Evolutionary conservation across 1,284 basidiomycete species (phyloP), one percentile per base, ranked within the genome.

Genomic region (Microbotryum intermedium): DNA sequence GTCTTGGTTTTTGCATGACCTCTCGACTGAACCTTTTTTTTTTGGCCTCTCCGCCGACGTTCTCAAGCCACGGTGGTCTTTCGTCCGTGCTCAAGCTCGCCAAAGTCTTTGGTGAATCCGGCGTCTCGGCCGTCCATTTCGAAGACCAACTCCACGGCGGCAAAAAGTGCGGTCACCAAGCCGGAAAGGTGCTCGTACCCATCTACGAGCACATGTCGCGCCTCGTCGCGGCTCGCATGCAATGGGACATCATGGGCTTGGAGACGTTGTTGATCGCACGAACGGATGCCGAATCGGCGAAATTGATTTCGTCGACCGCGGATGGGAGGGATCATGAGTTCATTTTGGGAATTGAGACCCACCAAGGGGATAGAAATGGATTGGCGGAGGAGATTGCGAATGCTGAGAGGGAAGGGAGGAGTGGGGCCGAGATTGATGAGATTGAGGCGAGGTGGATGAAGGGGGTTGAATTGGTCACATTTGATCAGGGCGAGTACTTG

Each of bases 61-160:
- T 44, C 58, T 70, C 63, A 21, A 91, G 88, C 26, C 87, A 94
- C 72, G 90, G 90, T 68, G 94, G 93, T 60, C 80, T 90, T 9
- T 95, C 93, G 29, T 85, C 93, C 43, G 90, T 97, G 54, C 93
- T 98, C 89, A 97, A 97, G 78, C 81, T 94, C n/a, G 82, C 82
- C 52, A 94, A 93, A 74, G 79, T 91, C 44, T 94, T 94, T 72
- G 90, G 88, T 29, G 90, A 94, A 78, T 87, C 88, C 61, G 90
- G 90, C 55, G 87, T 89, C 4, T 82, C 90, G 16, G 90, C 82
- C 30, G 88, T 94, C 61, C 90, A 94, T 75, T 77, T 94, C 53
- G 90, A 94, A 74, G 91, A 94, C 75, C 90, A 94, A 74, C 80
- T 92, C 11, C 90, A 91, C 65, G 91, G 90, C 43, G 87, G 89